Conservation (phyloP, 1,139 yeast species). For the Taphrina populina region DNA sequence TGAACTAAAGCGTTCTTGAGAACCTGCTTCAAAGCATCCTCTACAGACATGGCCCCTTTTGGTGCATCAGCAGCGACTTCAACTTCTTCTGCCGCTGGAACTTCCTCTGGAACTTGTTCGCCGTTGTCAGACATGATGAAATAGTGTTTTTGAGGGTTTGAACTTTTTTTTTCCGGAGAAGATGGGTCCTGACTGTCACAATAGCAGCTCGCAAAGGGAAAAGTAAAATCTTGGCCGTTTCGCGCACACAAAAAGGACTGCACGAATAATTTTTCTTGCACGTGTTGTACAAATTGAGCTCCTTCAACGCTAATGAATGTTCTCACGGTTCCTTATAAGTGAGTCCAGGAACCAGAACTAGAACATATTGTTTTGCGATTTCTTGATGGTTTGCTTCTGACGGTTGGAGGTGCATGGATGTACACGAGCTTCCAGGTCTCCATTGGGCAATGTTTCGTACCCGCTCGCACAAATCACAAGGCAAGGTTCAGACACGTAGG, state of each 20-base stretch:
- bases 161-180: not conserved
- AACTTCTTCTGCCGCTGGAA: constrained; percentile 63
- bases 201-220: constrained; percentile 15
- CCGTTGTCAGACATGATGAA: constrained; percentile 33
- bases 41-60: constrained; percentile 86
- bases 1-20: constrained; percentile 96
- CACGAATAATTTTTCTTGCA: no score
- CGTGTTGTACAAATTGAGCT: no score
- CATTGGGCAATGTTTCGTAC: no score
- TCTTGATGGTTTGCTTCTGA: no score
- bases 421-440: no score
- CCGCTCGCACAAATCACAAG: no score
- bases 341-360: no score
- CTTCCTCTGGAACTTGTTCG: constrained; percentile 46
- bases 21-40: constrained; percentile 98
- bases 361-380: no score
- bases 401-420: no score
- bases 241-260: constrained; percentile 4
- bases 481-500: no score
- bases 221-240: constrained; percentile 4
- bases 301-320: no score
- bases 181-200: constrained; percentile 26
- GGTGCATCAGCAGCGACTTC: constrained; percentile 71
- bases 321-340: no score
- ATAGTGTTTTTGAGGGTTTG: not conserved